Base-by-base conservation (phyloP, 2,329 filamentous ascomycete genomes). In the Calonectria honghensis region DNA sequence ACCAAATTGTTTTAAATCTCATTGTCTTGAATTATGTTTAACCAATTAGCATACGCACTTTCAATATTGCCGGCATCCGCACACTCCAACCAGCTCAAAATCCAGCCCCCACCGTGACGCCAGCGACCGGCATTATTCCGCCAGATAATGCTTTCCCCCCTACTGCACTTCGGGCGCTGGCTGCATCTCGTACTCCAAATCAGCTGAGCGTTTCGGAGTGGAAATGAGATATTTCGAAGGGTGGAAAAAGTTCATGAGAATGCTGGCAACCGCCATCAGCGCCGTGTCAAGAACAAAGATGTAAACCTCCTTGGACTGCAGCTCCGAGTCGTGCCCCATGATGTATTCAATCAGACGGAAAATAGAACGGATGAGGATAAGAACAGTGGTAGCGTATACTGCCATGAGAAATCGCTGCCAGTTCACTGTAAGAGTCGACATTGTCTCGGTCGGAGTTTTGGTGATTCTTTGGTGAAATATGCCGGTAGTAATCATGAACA, bases 301-400 rank as follows among this genome's bases (percentile, higher is more conserved):
- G 14, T 63, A 50, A 20, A 51, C 69, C 29, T 73, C 72, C 14
- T 73, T 59, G 2, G 32, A 37, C 9, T 67, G 51, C 35, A 41
- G 61, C 20, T 70, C 64, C 6, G 59, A 63, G 37, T 73, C 61
- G 35, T 61, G 32, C 2, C 72, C 67, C 72, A 70, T 70, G 20
- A 67, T 54, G 32, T 61, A 73, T 52, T 73, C 72, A 18, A 66
- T 27, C 16, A 73, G 24, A 4, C 72, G 72, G 24, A 70, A 73
- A 31, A 70, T 67, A 1, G 67, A 73, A 4, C 72, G 83, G 1
- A 86, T 77, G 69, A 87, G 81, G 32, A 89, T 86, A 27, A 87
- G 79, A 0, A 74, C 71, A 20, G 83, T 85, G 0, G 82, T 81
- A 20, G 73, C 73, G 72, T 87, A 87, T 18, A 87, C 79, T 11